A percentile compares a stretch with the other conserved stretches of the same genome.
These are phyloP conservation scores for Diaporthe sp. DNA, from an alignment of 2,329 filamentous ascomycete species.

Conservation along the genomic window DNA sequence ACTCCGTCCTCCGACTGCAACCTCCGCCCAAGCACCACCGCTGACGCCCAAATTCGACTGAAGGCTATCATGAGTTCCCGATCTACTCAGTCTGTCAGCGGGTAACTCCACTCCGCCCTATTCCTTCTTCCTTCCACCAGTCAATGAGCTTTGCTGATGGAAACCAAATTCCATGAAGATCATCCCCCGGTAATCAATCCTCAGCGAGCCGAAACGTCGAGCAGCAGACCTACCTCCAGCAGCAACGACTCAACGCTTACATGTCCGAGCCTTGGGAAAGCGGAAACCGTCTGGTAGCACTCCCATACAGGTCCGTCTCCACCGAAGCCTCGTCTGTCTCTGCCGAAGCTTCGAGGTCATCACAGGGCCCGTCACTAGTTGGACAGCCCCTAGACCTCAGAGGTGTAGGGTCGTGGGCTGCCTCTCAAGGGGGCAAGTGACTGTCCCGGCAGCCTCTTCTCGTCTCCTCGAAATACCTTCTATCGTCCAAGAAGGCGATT, in stretches of 20 bases:
- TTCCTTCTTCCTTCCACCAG: rapidly evolving
- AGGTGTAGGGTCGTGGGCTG: neutral
- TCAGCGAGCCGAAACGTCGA: neutral
- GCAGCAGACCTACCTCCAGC: neutral
- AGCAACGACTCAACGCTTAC: constrained; percentile 2
- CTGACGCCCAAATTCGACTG: neutral
- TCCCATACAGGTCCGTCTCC: neutral
- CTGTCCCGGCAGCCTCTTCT: no score
- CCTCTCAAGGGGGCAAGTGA: neutral
- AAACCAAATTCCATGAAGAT: neutral
- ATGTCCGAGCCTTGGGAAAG: neutral
- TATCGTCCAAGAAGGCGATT: no score
- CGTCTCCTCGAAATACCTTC: no score
- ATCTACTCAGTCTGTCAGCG: neutral
- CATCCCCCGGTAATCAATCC: neutral
- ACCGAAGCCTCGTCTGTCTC: neutral
- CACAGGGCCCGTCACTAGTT: neutral
- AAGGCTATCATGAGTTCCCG: neutral
- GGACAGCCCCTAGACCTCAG: neutral
- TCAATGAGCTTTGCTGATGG: neutral
- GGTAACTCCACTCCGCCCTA: neutral
- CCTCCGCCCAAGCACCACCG: neutral
- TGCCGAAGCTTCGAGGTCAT: neutral
- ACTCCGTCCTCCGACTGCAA: neutral
- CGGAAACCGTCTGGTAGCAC: neutral